These are phyloP conservation scores for Boechera retrofracta DNA, from an alignment of 345 rosid genomes.

Conservation along the genomic window DNA sequence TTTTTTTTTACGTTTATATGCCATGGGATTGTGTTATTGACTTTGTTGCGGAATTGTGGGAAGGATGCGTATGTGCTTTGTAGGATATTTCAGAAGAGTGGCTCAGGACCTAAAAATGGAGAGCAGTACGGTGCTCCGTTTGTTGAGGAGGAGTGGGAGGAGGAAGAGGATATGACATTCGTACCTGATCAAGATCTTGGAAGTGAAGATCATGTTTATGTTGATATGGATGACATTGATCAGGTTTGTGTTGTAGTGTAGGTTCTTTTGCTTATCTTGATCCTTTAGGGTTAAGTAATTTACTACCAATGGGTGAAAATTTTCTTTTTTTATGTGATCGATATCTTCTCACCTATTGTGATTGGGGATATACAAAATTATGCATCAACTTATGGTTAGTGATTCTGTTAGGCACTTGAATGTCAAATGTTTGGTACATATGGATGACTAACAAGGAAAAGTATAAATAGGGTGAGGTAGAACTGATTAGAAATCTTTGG, in stretches of 20 bases:
- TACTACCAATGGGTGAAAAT: neutral
- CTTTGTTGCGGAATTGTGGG: constrained; percentile 31
- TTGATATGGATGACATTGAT: constrained; percentile 57
- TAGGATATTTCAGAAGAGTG: constrained; percentile 94
- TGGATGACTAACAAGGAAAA: neutral
- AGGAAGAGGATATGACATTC: constrained; percentile 49
- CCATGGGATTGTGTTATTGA: constrained; percentile 11
- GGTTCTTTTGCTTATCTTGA: neutral
- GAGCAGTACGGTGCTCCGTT: constrained; percentile 98
- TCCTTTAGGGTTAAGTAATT: neutral
- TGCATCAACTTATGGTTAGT: neutral
- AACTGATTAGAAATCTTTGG: neutral
- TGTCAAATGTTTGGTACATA: neutral
- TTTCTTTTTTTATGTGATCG: neutral
- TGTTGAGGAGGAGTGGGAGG: constrained; percentile 94
- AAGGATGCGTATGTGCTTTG: constrained; percentile 89
- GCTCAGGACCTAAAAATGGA: constrained; percentile 95
- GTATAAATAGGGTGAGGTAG: neutral
- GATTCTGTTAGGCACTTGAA: neutral
- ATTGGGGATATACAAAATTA: neutral
- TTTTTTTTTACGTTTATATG: neutral
- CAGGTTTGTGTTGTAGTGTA: constrained; percentile 56
- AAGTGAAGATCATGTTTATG: constrained; percentile 52
- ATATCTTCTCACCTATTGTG: neutral
- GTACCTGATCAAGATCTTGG: constrained; percentile 56